phyloP scores from a whole-genome alignment of 768 basidiomycete genomes.

The Tulasnella sp. region DNA sequence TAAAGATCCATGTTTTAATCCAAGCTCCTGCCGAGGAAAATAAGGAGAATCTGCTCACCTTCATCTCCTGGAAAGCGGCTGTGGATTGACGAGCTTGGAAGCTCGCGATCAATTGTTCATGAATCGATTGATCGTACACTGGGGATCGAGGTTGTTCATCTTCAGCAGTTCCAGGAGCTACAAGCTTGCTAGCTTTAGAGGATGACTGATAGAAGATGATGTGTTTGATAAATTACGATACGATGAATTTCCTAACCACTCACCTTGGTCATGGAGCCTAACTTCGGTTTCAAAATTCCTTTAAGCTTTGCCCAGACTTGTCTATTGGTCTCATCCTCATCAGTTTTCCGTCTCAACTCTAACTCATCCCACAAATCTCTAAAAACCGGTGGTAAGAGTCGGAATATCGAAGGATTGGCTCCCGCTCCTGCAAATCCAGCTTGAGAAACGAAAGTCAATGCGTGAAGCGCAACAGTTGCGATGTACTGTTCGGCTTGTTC shows the following conservation, averaged over 20 bases:
- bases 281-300: constrained; percentile 50
- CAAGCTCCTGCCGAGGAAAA: background rate
- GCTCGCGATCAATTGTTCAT: constrained; percentile 42
- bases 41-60: constrained; percentile 38
- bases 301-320: constrained; percentile 56
- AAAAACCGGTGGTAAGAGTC: constrained; percentile 66
- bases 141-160: too few species aligned
- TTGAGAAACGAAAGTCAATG: constrained; percentile 48
- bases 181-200: too few species aligned
- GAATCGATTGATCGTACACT: too few species aligned
- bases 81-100: constrained; percentile 52
- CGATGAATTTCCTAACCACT: too few species aligned
- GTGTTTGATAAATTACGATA: too few species aligned
- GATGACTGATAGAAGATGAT: too few species aligned
- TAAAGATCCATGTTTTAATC: constrained; percentile 23
- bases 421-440: constrained; percentile 46
- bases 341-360: constrained; percentile 45
- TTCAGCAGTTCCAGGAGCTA: too few species aligned
- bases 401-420: constrained; percentile 39
- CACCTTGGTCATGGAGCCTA: constrained; percentile 33
- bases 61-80: constrained; percentile 72
- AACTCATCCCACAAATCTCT: constrained; percentile 89
- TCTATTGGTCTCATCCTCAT: constrained; percentile 53
- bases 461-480: constrained; percentile 72
- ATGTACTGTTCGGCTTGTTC: constrained; percentile 83